Percentiles rank a stretch among this genome's conserved stretches.
Evolutionary conservation across 2,329 filamentous ascomycete genomes (phyloP).

Genomic region (Diaporthe caulivora): DNA sequence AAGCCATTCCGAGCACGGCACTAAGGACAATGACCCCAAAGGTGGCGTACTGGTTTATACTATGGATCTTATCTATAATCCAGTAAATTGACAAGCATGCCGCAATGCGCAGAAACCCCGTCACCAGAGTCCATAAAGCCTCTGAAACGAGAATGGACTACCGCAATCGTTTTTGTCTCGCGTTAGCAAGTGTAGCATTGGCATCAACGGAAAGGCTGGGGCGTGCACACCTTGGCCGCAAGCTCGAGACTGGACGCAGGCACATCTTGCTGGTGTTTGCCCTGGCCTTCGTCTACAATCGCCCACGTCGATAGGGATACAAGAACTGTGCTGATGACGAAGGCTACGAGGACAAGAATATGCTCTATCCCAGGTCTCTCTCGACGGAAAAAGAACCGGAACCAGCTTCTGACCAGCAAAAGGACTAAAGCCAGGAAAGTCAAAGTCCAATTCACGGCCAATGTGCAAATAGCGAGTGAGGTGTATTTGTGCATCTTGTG

Average conservation of each 20-base stretch:
- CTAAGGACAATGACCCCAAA: neutral
- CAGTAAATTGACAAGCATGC: neutral
- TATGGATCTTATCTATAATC: neutral
- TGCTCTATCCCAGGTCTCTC: neutral
- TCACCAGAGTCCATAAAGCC: slow-evolving; percentile 19
- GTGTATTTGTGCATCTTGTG: slow-evolving; percentile 12
- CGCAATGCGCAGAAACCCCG: neutral
- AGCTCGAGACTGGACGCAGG: neutral
- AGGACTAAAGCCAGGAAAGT: slow-evolving; percentile 21
- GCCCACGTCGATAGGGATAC: slow-evolving; percentile 20
- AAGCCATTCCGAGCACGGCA: neutral
- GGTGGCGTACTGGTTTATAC: too few species aligned
- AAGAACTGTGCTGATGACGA: neutral
- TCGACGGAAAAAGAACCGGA: too few species aligned
- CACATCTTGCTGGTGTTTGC: slow-evolving; percentile 6
- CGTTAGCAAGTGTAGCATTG: too few species aligned
- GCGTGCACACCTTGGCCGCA: slow-evolving; percentile 29
- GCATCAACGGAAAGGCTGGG: too few species aligned
- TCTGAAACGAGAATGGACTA: slow-evolving; percentile 16
- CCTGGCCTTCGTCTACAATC: slow-evolving; percentile 29
- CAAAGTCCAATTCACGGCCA: slow-evolving; percentile 29
- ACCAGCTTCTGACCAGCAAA: neutral
- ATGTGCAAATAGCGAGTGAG: slow-evolving; percentile 24
- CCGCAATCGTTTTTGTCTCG: neutral
- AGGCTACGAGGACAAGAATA: neutral